Conservation (phyloP, 805 yeast genomes). For the Komagataella mondaviorum region DNA sequence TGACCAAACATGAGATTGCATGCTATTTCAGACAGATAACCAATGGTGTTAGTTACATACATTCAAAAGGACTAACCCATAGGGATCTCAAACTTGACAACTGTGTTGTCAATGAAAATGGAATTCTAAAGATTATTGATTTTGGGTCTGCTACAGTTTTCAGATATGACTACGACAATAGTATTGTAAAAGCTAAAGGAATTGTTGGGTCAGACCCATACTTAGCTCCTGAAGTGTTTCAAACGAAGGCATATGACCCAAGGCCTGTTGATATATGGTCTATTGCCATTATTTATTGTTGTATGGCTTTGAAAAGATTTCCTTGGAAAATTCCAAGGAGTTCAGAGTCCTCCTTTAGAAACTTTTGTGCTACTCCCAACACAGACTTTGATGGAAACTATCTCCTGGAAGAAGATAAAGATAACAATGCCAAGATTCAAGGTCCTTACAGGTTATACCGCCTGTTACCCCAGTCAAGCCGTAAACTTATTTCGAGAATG, state of each 20-base stretch:
- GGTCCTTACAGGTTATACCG: slow-evolving; percentile 70
- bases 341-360: slow-evolving; percentile 59
- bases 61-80: slow-evolving; percentile 77
- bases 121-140: slow-evolving; percentile 78
- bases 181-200: slow-evolving; percentile 60
- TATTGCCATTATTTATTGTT: slow-evolving; percentile 80
- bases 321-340: slow-evolving; percentile 93
- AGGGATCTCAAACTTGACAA: slow-evolving; percentile 88
- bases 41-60: slow-evolving; percentile 65
- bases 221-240: slow-evolving; percentile 82
- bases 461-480: slow-evolving; percentile 53
- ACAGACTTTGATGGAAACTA: slow-evolving; percentile 1
- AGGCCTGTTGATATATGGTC: slow-evolving; percentile 90
- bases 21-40: slow-evolving; percentile 80
- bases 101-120: slow-evolving; percentile 68
- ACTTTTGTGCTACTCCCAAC: slow-evolving; percentile 29
- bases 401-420: background rate
- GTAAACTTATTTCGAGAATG: slow-evolving; percentile 53
- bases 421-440: slow-evolving; percentile 19
- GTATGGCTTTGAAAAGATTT: slow-evolving; percentile 76
- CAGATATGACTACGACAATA: slow-evolving; percentile 45
- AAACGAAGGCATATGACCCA: slow-evolving; percentile 53
- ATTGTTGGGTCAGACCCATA: slow-evolving; percentile 95
- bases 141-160: slow-evolving; percentile 89
- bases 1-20: slow-evolving; percentile 54